Percentiles rank a stretch among this genome's conserved stretches.
phyloP scores from a whole-genome alignment of 305 asterid genomes.

The Fraxinus platypoda region DNA sequence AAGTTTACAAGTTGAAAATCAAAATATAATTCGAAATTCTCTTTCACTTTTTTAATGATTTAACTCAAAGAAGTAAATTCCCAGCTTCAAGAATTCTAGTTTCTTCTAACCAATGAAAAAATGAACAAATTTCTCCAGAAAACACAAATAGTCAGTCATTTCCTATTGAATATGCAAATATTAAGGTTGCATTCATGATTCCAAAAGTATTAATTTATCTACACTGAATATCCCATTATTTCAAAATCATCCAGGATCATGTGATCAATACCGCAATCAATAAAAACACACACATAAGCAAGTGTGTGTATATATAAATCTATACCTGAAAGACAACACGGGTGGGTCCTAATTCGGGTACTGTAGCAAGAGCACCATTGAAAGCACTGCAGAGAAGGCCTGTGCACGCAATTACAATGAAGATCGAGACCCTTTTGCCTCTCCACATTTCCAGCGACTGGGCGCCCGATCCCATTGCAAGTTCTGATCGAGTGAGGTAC shows the following conservation, averaged over 20 bases:
- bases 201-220: neutral
- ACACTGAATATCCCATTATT: neutral
- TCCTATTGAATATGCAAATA: neutral
- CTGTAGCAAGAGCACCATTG: slow-evolving; percentile 32
- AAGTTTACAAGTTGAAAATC: neutral
- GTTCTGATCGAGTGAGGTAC: neutral
- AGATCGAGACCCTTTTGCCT: slow-evolving; percentile 29
- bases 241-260: neutral
- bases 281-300: neutral
- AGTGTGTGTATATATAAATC: neutral
- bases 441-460: slow-evolving; percentile 42
- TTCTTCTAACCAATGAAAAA: neutral
- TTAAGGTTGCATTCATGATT: neutral
- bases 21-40: neutral
- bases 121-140: neutral
- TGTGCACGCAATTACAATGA: slow-evolving; percentile 24
- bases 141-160: neutral
- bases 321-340: slow-evolving; percentile 61
- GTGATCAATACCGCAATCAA: neutral
- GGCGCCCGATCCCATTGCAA: slow-evolving; percentile 9
- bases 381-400: slow-evolving; percentile 27
- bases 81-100: neutral
- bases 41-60: neutral
- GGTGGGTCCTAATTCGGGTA: slow-evolving; percentile 54
- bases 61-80: neutral